Conservation (phyloP, 1,139 yeast species). For the Yamadazyma friedrichii region DNA sequence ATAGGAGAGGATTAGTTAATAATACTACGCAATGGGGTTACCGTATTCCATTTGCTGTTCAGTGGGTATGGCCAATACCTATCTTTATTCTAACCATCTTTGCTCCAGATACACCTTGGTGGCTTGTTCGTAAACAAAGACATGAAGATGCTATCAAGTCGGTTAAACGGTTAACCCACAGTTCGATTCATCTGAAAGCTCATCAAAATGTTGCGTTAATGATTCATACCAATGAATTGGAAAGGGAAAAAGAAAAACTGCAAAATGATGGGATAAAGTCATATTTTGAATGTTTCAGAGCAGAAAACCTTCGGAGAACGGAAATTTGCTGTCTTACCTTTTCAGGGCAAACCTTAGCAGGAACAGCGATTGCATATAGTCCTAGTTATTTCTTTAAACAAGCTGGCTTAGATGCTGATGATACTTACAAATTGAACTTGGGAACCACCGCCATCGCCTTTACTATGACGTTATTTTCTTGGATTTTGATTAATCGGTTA, state of each 20-base stretch:
- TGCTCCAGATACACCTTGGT: slow-evolving; percentile 26
- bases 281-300: slow-evolving; percentile 21
- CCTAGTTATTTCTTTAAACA: slow-evolving; percentile 25
- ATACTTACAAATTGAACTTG: slow-evolving; percentile 24
- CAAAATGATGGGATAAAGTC: slow-evolving; percentile 13
- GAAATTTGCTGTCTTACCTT: slow-evolving; percentile 22
- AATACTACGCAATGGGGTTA: slow-evolving; percentile 19
- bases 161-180: slow-evolving; percentile 15
- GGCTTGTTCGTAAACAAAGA: slow-evolving; percentile 21
- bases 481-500: slow-evolving; percentile 21
- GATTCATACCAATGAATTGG: slow-evolving; percentile 20
- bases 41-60: slow-evolving; percentile 23
- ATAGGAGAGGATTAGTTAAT: slow-evolving; percentile 20
- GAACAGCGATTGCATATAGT: slow-evolving; percentile 23
- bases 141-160: slow-evolving; percentile 19
- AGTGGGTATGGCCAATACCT: slow-evolving; percentile 25
- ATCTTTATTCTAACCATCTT: slow-evolving; percentile 17
- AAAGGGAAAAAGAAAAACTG: slow-evolving; percentile 10
- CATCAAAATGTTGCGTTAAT: slow-evolving; percentile 18
- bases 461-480: slow-evolving; percentile 18
- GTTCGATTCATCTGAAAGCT: slow-evolving; percentile 14
- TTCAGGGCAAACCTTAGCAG: slow-evolving; percentile 23
- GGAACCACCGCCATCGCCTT: slow-evolving; percentile 28
- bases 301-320: slow-evolving; percentile 21
- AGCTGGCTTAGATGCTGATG: slow-evolving; percentile 21